Conservation (phyloP, 2,329 filamentous ascomycete species). For the Fusarium dlaminii region DNA sequence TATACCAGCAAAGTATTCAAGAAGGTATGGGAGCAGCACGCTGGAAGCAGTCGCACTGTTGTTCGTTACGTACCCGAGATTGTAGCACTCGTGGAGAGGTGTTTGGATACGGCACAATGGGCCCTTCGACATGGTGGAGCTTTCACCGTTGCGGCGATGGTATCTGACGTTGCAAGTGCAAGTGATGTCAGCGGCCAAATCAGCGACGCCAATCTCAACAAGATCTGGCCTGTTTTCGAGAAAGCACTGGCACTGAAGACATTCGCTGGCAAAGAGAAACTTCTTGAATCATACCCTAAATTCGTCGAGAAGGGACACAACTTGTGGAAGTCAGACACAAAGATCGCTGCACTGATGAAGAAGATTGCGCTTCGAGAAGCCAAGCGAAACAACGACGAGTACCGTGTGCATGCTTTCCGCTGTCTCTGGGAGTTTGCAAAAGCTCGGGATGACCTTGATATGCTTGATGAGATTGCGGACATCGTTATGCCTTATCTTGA, state of each 20-base stretch:
- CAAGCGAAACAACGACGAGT: slow-evolving; percentile 88
- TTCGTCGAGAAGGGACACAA: slow-evolving; percentile 74
- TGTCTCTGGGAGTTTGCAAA: slow-evolving; percentile 78
- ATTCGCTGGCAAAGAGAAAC: slow-evolving; percentile 88
- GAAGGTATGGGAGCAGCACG: slow-evolving; percentile 90
- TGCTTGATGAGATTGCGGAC: slow-evolving; percentile 72
- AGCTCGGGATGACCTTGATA: slow-evolving; percentile 72
- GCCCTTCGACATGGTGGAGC: slow-evolving; percentile 89
- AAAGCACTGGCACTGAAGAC: slow-evolving; percentile 87
- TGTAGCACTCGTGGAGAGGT: slow-evolving; percentile 69
- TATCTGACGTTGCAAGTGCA: slow-evolving; percentile 70
- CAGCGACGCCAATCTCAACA: slow-evolving; percentile 65
- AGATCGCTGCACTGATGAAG: slow-evolving; percentile 72
- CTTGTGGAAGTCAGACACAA: slow-evolving; percentile 64
- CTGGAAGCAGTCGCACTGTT: slow-evolving; percentile 84
- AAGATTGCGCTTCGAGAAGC: slow-evolving; percentile 88
- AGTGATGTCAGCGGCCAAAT: slow-evolving; percentile 67
- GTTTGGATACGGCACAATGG: slow-evolving; percentile 86
- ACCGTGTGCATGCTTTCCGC: slow-evolving; percentile 78
- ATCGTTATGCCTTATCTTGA: slow-evolving; percentile 73
- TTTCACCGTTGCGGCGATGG: slow-evolving; percentile 78
- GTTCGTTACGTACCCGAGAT: slow-evolving; percentile 88
- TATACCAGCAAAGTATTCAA: slow-evolving; percentile 82
- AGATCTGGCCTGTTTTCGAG: slow-evolving; percentile 85
- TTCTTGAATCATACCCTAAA: slow-evolving; percentile 80